Evolutionary conservation across 108 stramenopile species (phyloP), one percentile per base, ranked within the genome.

Genomic region (Nitzschia sp.): DNA sequence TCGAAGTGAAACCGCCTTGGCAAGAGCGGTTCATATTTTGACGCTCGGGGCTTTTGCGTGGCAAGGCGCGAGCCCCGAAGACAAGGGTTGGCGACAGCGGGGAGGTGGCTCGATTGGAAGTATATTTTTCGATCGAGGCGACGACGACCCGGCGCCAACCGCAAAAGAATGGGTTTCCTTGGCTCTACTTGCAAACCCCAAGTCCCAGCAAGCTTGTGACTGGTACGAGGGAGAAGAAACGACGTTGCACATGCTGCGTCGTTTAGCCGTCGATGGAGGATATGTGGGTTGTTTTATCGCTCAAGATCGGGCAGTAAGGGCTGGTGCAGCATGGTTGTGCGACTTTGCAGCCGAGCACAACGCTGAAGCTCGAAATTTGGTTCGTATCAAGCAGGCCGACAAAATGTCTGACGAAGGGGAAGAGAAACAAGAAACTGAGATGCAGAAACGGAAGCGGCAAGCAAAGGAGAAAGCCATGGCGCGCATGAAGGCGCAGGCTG

Each of bases 11-110:
- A 89, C 89, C 32, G 81, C 86, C 26, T 47, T 93, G 38, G 86
- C 86, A 44, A 66, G 92, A 45, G 88, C 88, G 22, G 75, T 93
- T 13, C 89, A 93, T 65, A 60, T 93, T 16, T 67, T 93, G 29
- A 93, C 92, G 4, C 76, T 93, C 0, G 92, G 89, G 38, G 86
- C 85, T 11, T 89, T 76, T 71, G 82, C 86, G 28, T 93, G 92
- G 92, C 53, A 72, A 50, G 72, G 76, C 55, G 86, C 84, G 22
- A 53, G 27, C 13, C 28, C 46, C 15, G 57, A 33, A 21, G 60
- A 69, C 45, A 70, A 50, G 26, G 30, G 75, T 23, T 87, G 89
- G 84, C 74, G 78, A 45, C 25, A 72, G 21, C 33, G 69, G 22
- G 79, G 83, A 35, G 91, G 87, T 29, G 86, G 80, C 19, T 84